Evolutionary conservation across 805 yeast species (phyloP), one percentile per base, ranked within the genome.

Genomic region (Wickerhamiella lipophila): DNA sequence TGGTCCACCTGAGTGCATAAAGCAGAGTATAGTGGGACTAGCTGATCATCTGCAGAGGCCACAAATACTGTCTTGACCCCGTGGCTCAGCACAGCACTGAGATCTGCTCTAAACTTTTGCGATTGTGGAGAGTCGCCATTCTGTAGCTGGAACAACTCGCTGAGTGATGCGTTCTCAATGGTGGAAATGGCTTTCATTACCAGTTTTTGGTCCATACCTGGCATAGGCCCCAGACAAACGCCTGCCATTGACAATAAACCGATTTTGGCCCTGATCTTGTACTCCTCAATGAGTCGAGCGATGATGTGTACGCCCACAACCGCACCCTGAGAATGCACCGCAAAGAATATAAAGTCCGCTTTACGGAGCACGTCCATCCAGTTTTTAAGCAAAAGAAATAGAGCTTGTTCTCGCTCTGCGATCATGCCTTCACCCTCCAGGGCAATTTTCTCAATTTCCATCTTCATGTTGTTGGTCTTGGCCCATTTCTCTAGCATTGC

Each of bases 191-290:
- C 96, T 54, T 87, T 75, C 64, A 89, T 80, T 53, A 88, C 75
- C 22, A 87, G 67, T 8, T 79, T 78, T 62, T 85, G 87, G 60
- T 92, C 97, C 57, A 78, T 76, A 0, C 96, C 96, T 55, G 79
- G 85, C 60, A 85, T 83, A 2, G 98, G 98, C 0, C 98, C 98
- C 61, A 85, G 78, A 57, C 87, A 85, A 21, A 88, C 77, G 1
- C 97, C 97, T 0, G 97, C 97, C 98, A 89, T 89, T 3, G 89
- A 89, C 45, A 89, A 66, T 16, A 89, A 68, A 0, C 92, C 85
- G 12, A 88, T 72, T 19, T 74, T 62, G 52, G 75, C 73, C 47
- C 64, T 66, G 25, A 65, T 65, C 0, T 75, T 92, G 32, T 75
- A 71, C 54, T 77, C 81, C 7, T 35, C 46, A 11, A 89, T 73